Conservation (phyloP, 164 flowering plant species). For the Chimonanthus salicifolius region DNA sequence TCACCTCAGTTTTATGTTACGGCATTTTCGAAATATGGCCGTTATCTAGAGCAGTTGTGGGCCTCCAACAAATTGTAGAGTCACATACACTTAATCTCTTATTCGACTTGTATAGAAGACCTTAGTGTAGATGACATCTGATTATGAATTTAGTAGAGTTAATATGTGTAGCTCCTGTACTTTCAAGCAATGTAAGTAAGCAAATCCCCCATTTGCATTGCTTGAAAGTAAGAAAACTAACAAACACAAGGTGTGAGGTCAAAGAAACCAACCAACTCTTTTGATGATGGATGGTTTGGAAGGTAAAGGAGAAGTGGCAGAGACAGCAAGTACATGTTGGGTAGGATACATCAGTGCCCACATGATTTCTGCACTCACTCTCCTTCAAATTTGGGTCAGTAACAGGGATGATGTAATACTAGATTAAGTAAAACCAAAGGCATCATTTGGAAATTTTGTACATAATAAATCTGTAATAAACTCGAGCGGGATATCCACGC, state of each 20-base stretch:
- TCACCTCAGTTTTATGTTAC: no score
- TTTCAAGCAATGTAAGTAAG: no score
- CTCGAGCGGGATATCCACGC: no score
- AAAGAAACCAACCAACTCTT: conserved; percentile 21
- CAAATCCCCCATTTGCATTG: conserved; percentile 4
- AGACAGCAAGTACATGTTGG: conserved; percentile 7
- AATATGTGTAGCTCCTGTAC: not conserved
- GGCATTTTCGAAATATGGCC: no score
- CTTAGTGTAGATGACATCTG: not conserved
- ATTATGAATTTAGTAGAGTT: not conserved
- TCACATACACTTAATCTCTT: not conserved
- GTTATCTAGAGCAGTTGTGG: not conserved
- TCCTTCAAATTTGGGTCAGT: conserved; percentile 23
- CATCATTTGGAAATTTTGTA: no score
- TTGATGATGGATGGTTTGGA: conserved; percentile 19
- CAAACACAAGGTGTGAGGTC: conserved; percentile 10
- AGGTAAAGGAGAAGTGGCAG: conserved; percentile 17
- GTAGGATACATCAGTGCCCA: conserved; percentile 4
- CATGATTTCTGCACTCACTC: conserved; percentile 5
- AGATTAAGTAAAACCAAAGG: no score
- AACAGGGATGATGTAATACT: no score
- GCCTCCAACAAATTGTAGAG: not conserved
- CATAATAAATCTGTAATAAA: not conserved
- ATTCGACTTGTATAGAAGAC: not conserved
- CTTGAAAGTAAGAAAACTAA: conserved; percentile 15